Conservation (phyloP, 2,329 filamentous ascomycete genomes). For the Albophoma yamanashiensis region DNA sequence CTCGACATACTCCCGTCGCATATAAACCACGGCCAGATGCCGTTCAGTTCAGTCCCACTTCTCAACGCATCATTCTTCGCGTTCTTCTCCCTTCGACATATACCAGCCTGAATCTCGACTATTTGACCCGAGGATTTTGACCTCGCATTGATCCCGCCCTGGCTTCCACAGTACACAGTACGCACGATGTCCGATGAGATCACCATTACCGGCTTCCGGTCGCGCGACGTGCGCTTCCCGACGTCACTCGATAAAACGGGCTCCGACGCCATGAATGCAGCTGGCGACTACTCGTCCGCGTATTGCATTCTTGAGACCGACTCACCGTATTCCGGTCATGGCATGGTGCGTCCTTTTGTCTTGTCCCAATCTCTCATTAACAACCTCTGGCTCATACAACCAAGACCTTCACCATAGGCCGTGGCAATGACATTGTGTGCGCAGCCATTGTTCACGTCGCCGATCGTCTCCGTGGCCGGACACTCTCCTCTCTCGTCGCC, state of each 20-base stretch:
- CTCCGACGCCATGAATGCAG: slow-evolving; percentile 93
- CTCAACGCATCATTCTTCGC: background rate
- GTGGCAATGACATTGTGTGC: slow-evolving; percentile 89
- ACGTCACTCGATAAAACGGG: slow-evolving; percentile 96
- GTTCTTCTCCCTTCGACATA: background rate
- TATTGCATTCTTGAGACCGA: slow-evolving; percentile 88
- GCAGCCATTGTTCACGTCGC: slow-evolving; percentile 70
- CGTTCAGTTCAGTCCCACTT: background rate
- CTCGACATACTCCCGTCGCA: background rate
- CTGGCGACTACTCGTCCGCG: slow-evolving; percentile 86
- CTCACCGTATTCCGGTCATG: slow-evolving; percentile 59
- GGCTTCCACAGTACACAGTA: background rate
- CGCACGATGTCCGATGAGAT: slow-evolving; percentile 30
- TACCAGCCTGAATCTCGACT: background rate
- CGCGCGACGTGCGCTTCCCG: slow-evolving; percentile 67
- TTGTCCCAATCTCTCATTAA: background rate
- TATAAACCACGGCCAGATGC: background rate
- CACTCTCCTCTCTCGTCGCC: slow-evolving; percentile 63
- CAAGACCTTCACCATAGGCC: slow-evolving; percentile 71
- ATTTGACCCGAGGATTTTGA: background rate
- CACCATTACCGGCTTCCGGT: slow-evolving; percentile 62
- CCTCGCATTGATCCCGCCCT: background rate
- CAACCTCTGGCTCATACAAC: background rate
- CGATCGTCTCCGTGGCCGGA: slow-evolving; percentile 63
- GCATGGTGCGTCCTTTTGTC: slow-evolving; percentile 47